Evolutionary conservation across 2,329 filamentous ascomycete species (phyloP), one percentile per base, ranked within the genome.

Genomic region (Fusarium tricinctum): DNA sequence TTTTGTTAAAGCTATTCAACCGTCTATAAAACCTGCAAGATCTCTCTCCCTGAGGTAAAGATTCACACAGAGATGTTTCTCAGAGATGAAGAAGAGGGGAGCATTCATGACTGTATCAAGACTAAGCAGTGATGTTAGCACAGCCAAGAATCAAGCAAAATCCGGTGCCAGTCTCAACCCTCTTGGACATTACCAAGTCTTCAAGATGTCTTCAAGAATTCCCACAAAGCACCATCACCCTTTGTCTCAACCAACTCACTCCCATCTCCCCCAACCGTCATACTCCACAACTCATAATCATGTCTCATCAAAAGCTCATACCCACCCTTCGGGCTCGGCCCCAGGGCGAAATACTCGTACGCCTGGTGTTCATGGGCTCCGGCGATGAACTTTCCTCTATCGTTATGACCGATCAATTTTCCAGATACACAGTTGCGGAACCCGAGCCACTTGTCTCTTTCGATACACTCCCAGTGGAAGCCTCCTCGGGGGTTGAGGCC

Each of bases 391-490:
- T 45, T 63, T 28, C 58, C 62, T 3, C 43, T 43, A n/a, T 57
- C 58, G 47, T 78, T 66, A 28, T 80, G 76, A 1, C 80, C 79
- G 6, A 81, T 72, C 28, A 76, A 75, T 2, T 59, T 76, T 1
- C 75, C 73, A 2, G 77, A 78, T 4, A 75, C 72, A 19, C 70
- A 72, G 59, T 80, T 79, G 22, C 71, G 71, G 50, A 82, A 81
- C 0, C 80, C 80, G 0, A 81, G 63, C 78, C 78, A 81, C 4
- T 79, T 77, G 7, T 78, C 70, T 28, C 67, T 74, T 35, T 81
- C 78, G 17, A 78, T 73, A 50, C 80, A 82, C 20, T 63, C 50
- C 80, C 80, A 82, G 45, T 80, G 76, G 26, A 73, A 73, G 14
- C 75, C 70, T 32, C 74, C 69, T 14, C 58, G 54, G 3, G 64